These are phyloP conservation scores for Aspergillus kassunensis DNA, from an alignment of 495 filamentous ascomycete genomes.

Conservation along the genomic window DNA sequence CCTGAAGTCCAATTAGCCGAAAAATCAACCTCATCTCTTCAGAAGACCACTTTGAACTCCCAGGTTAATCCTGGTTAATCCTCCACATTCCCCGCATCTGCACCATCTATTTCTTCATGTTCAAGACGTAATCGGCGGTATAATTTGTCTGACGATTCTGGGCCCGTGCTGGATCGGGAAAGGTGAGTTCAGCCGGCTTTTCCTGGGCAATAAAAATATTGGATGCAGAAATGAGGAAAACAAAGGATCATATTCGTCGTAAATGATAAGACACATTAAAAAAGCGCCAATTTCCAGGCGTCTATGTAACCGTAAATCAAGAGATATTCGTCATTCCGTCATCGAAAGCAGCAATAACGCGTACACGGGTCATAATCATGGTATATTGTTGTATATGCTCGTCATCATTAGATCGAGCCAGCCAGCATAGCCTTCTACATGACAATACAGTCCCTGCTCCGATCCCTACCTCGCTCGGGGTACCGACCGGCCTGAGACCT, in stretches of 20 bases:
- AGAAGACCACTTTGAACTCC: not conserved
- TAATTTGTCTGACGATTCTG: not conserved
- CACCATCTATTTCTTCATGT: not conserved
- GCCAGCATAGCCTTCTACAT: slow-evolving; percentile 32
- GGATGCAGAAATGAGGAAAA: not conserved
- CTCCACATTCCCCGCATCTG: not conserved
- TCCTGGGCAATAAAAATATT: not conserved
- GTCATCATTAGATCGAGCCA: not conserved
- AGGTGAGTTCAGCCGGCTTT: not conserved
- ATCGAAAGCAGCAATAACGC: slow-evolving; percentile 4
- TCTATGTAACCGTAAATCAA: slow-evolving; percentile 17
- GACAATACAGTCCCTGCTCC: slow-evolving; percentile 42
- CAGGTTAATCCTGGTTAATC: not conserved
- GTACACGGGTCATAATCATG: not conserved
- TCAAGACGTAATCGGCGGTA: not conserved
- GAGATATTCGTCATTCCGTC: slow-evolving; percentile 13
- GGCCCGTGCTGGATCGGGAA: slow-evolving; percentile 14
- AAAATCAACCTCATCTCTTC: too few species aligned
- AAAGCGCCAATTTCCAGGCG: slow-evolving; percentile 1
- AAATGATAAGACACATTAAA: slow-evolving; percentile 10
- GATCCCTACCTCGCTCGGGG: slow-evolving; percentile 23
- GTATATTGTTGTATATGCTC: not conserved
- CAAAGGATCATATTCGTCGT: not conserved
- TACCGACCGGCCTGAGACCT: slow-evolving; percentile 18
- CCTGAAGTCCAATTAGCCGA: not conserved